Evolutionary conservation across 495 filamentous ascomycete species (phyloP).

Genomic region (Tuber aestivum): DNA sequence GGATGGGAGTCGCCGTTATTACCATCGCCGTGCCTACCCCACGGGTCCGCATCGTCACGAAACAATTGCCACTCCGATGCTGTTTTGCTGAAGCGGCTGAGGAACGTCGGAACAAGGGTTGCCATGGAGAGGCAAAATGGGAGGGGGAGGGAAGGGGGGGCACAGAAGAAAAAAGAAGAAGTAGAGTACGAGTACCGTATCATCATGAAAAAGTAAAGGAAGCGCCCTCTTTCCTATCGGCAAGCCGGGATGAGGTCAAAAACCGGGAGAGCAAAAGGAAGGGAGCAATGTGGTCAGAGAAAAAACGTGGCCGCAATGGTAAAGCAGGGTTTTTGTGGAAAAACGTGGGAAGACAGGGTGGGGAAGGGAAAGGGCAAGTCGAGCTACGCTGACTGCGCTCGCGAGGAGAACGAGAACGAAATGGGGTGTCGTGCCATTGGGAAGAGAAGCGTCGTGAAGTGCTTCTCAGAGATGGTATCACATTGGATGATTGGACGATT

Average conservation of each 20-base stretch:
- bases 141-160: background rate
- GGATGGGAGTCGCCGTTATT: background rate
- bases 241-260: background rate
- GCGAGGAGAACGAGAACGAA: background rate
- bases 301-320: slow-evolving; percentile 1
- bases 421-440: background rate
- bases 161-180: background rate
- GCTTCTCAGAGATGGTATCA: background rate
- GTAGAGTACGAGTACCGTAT: too few relatives aligned
- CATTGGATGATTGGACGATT: background rate
- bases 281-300: background rate
- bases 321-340: background rate
- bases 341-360: background rate
- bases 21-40: background rate
- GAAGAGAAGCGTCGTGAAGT: background rate
- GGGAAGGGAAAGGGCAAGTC: background rate
- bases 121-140: background rate
- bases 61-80: background rate
- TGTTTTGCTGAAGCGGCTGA: background rate
- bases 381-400: background rate
- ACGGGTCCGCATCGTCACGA: background rate
- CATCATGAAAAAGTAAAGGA: background rate
- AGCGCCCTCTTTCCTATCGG: background rate
- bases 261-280: background rate
- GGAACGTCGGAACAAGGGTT: background rate